These are phyloP conservation scores for Lasiosphaeris hirsuta DNA, from an alignment of 495 filamentous ascomycete genomes.

Conservation along the genomic window DNA sequence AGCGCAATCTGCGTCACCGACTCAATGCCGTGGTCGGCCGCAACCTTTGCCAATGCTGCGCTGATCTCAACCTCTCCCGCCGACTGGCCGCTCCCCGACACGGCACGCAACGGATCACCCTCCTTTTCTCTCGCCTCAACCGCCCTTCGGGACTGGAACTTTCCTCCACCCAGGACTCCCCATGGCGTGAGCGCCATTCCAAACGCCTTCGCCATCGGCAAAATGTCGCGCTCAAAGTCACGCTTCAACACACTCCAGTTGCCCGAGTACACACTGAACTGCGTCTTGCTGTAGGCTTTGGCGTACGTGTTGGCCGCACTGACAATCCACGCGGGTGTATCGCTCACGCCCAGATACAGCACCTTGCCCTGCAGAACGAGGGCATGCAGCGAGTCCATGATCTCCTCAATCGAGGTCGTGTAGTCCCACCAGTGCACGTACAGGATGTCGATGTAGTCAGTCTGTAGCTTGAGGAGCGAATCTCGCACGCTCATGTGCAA, in stretches of 20 bases:
- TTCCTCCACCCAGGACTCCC: conserved; percentile 54
- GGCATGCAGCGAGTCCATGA: conserved; percentile 66
- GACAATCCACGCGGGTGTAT: conserved; percentile 71
- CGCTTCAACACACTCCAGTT: conserved; percentile 56
- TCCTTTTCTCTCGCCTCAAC: conserved; percentile 36
- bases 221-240: conserved; percentile 70
- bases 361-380: conserved; percentile 62
- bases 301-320: conserved; percentile 66
- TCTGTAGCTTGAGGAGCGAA: neutral
- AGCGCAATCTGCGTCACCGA: conserved; percentile 46
- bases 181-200: conserved; percentile 67
- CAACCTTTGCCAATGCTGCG: conserved; percentile 50
- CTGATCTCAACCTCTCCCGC: conserved; percentile 43
- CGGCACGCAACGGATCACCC: conserved; percentile 31
- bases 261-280: conserved; percentile 67
- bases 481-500: neutral
- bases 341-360: conserved; percentile 65
- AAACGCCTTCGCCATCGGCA: conserved; percentile 58
- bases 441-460: conserved; percentile 13
- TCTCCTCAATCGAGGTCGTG: conserved; percentile 57
- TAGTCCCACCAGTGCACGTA: conserved; percentile 68
- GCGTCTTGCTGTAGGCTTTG: conserved; percentile 58
- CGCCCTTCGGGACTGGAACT: conserved; percentile 45
- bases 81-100: conserved; percentile 23
- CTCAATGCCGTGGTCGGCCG: conserved; percentile 22